These are phyloP conservation scores for Candida suzukii DNA, from an alignment of 805 yeast species.

Conservation along the genomic window DNA sequence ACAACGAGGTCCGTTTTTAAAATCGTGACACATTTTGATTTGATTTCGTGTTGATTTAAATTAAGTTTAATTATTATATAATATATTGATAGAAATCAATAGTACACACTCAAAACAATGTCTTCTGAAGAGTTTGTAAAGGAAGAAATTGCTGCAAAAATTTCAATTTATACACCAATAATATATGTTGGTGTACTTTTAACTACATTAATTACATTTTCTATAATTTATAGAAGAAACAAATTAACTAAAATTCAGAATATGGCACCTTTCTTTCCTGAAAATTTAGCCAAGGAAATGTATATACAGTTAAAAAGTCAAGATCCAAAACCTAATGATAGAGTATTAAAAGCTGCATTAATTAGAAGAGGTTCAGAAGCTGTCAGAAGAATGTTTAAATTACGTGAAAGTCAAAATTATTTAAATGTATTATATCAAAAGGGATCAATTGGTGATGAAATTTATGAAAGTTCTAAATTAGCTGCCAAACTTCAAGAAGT, in stretches of 20 bases:
- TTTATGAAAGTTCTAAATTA: conserved; percentile 71
- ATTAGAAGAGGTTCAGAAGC: conserved; percentile 74
- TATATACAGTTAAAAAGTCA: conserved; percentile 51
- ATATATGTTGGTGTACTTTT: conserved; percentile 66
- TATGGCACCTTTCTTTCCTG: conserved; percentile 68
- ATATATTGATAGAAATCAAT: too few relatives aligned
- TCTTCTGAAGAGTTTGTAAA: conserved; percentile 1
- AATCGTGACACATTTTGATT: too few relatives aligned
- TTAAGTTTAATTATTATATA: too few relatives aligned
- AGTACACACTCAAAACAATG: too few relatives aligned
- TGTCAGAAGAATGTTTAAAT: conserved; percentile 71
- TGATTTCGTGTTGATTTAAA: too few relatives aligned
- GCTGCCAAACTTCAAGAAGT: conserved; percentile 73
- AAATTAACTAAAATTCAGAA: conserved; percentile 45
- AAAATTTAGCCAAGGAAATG: conserved; percentile 57
- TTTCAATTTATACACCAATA: conserved; percentile 66
- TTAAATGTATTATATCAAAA: conserved; percentile 70
- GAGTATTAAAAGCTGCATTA: conserved; percentile 36
- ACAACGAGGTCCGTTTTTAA: too few relatives aligned
- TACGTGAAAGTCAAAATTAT: conserved; percentile 70
- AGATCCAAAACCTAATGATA: conserved; percentile 65
- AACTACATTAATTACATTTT: conserved; percentile 59
- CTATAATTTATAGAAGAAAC: conserved; percentile 58
- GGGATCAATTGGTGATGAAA: conserved; percentile 88
- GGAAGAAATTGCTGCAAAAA: conserved; percentile 18